Conservation (phyloP, 2,329 filamentous ascomycete species). For the Arachnopeziza araneosa region DNA sequence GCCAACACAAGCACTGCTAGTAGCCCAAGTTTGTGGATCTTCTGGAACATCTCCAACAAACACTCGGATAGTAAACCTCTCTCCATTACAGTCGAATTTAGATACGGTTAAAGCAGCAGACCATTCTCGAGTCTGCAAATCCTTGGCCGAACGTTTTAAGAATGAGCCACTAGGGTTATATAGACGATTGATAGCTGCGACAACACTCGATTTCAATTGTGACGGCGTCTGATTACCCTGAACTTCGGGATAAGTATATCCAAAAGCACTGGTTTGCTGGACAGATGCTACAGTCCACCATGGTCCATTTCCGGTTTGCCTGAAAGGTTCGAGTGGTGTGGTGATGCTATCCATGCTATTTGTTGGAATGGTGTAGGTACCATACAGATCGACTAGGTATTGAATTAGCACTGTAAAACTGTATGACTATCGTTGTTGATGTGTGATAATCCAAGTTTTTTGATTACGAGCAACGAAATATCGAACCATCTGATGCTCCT, state of each 20-base stretch:
- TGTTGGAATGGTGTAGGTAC: constrained; percentile 28
- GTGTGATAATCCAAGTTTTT: too few relatives aligned
- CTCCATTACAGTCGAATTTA: constrained; percentile 24
- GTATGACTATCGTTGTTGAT: too few relatives aligned
- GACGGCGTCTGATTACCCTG: constrained; percentile 40
- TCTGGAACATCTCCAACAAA: constrained; percentile 22
- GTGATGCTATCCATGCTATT: constrained; percentile 26
- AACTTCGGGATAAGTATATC: constrained; percentile 29
- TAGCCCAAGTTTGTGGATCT: constrained; percentile 19
- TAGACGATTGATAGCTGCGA: constrained; percentile 53
- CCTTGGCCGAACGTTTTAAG: background rate
- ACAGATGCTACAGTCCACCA: constrained; percentile 18
- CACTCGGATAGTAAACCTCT: constrained; percentile 19
- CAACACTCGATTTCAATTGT: constrained; percentile 55
- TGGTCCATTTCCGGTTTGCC: constrained; percentile 23
- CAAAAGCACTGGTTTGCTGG: constrained; percentile 17
- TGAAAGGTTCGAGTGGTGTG: constrained; percentile 23
- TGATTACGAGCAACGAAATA: too few relatives aligned
- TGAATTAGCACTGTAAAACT: too few relatives aligned
- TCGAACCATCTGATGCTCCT: too few relatives aligned
- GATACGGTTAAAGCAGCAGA: constrained; percentile 16
- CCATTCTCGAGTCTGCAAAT: constrained; percentile 18
- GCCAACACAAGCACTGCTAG: constrained; percentile 9
- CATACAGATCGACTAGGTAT: constrained; percentile 19
- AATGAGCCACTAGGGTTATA: constrained; percentile 28